Conservation (phyloP, 176 grass and related monocot species). For the Carex scoparia region DNA sequence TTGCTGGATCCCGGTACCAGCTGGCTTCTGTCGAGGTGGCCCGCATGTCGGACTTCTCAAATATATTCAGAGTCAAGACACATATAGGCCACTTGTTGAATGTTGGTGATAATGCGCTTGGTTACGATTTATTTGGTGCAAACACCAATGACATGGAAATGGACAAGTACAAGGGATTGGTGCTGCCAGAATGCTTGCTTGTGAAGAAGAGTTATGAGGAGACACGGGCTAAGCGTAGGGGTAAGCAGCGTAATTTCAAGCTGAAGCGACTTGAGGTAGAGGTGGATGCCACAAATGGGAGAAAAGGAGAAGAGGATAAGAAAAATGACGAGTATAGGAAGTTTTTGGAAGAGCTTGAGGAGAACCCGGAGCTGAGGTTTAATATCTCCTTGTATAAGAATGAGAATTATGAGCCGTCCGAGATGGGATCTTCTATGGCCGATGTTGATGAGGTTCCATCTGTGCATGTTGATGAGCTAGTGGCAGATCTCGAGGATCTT, state of each 20-base stretch:
- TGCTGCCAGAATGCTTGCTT: constrained; percentile 68
- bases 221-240: constrained; percentile 36
- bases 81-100: constrained; percentile 77
- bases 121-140: constrained; percentile 72
- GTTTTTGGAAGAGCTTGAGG: constrained; percentile 61
- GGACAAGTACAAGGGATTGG: constrained; percentile 44
- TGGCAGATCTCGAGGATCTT: constrained; percentile 73
- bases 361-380: constrained; percentile 42
- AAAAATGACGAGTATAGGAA: constrained; percentile 52
- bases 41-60: constrained; percentile 64
- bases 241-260: constrained; percentile 42
- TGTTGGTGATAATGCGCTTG: constrained; percentile 74
- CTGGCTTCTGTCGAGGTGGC: constrained; percentile 74
- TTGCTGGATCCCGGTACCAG: constrained; percentile 54
- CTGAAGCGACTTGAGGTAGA: constrained; percentile 63
- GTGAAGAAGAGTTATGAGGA: constrained; percentile 95
- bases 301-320: constrained; percentile 65
- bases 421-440: constrained; percentile 62
- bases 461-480: constrained; percentile 61
- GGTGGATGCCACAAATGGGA: constrained; percentile 37
- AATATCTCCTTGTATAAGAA: constrained; percentile 51
- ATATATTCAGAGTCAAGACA: constrained; percentile 64
- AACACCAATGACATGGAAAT: constrained; percentile 72
- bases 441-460: constrained; percentile 61
- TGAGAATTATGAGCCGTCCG: constrained; percentile 65